phyloP scores from a whole-genome alignment of 129 eudicot species.

The Centella asiatica region DNA sequence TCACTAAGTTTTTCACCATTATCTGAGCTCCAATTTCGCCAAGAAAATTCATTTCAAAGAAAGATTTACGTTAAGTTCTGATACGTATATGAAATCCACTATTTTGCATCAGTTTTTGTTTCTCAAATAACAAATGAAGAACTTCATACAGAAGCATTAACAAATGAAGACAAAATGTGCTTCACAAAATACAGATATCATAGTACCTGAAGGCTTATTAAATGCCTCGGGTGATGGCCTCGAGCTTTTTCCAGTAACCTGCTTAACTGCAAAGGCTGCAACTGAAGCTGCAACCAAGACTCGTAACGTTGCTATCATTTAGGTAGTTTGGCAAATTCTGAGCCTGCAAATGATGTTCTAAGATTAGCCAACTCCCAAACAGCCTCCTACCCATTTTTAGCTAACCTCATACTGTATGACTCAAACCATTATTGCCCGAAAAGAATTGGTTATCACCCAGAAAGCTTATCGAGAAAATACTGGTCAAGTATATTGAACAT shows the following conservation, averaged over 20 bases:
- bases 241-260: conserved; percentile 49
- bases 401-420: conserved; percentile 34
- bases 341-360: conserved; percentile 48
- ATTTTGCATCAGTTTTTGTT: no score
- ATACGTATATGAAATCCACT: no score
- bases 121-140: no score
- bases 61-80: no score
- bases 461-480: neutral
- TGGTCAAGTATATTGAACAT: neutral
- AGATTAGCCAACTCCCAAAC: conserved; percentile 19
- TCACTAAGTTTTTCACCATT: conserved; percentile 33
- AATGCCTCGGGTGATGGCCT: conserved; percentile 22
- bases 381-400: conserved; percentile 37
- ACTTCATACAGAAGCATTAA: neutral
- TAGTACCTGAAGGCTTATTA: conserved; percentile 43
- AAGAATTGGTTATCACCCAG: neutral
- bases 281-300: conserved; percentile 92
- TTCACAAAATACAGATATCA: neutral
- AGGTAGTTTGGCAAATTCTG: conserved; percentile 22
- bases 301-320: conserved; percentile 90
- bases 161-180: no score
- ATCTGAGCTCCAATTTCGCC: conserved; percentile 35
- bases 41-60: neutral
- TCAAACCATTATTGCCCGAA: conserved; percentile 15
- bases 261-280: conserved; percentile 93